phyloP scores from a whole-genome alignment of 257 asterid genomes.

The Knoxia roxburghii region DNA sequence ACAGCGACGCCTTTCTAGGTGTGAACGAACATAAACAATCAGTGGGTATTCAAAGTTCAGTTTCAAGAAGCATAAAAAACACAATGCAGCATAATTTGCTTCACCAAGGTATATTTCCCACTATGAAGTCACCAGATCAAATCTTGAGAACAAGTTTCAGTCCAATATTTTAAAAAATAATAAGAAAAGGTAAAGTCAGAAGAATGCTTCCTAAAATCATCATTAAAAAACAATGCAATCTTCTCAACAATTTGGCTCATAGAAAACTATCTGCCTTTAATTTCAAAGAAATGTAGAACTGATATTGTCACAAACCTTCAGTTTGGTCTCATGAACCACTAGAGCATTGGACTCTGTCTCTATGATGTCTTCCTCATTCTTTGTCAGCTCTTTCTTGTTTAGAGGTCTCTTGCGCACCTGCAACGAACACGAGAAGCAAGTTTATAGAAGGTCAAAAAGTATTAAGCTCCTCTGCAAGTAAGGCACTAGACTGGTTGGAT shows the following conservation, averaged over 20 bases:
- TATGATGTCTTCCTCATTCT: conserved; percentile 88
- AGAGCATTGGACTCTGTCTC: conserved; percentile 67
- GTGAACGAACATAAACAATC: not conserved
- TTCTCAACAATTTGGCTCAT: too few relatives aligned
- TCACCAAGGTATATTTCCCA: not conserved
- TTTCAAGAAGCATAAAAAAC: not conserved
- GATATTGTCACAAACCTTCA: conserved; percentile 46
- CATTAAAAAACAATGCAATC: too few relatives aligned
- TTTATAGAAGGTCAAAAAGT: conserved; percentile 1
- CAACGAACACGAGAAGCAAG: conserved; percentile 18
- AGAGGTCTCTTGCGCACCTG: conserved; percentile 96
- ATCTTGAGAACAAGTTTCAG: not conserved
- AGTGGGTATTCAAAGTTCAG: not conserved
- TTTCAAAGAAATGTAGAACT: not conserved
- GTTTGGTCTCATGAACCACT: conserved; percentile 84
- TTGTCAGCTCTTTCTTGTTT: conserved; percentile 73
- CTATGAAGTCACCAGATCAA: not conserved
- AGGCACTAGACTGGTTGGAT: not conserved
- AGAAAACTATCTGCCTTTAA: not conserved
- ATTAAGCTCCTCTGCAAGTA: not conserved
- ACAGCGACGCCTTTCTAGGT: not conserved
- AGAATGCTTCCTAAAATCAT: too few relatives aligned
- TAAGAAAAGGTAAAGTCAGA: not conserved
- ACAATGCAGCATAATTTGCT: not conserved
- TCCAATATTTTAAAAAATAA: not conserved